Base-by-base conservation (phyloP, 2,329 filamentous ascomycete species). In the Clarireedia homoeocarpa region DNA sequence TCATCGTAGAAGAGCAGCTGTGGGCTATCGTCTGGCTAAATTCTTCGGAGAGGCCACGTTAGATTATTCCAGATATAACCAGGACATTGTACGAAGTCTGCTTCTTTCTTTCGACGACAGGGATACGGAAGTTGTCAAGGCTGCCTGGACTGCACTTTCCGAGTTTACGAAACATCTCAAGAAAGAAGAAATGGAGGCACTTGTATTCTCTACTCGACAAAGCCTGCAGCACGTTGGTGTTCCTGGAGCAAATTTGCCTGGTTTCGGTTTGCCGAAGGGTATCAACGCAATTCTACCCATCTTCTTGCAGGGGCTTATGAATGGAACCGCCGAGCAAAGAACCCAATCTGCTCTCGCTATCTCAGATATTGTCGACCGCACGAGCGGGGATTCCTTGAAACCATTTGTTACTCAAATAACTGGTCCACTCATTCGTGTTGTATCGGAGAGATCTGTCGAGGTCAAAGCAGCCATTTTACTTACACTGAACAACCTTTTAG, bases 331-430 rank as follows among this genome's bases (percentile, higher is more conserved):
- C 15, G 94, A 99, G 5, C 94, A 99, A 74, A 83, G 91, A 70
- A 94, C 90, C 26, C 89, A 95, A 70, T 85, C 94, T 57, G 94
- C 95, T 47, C 78, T 97, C 60, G 94, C 89, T 56, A 95, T 99
- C 64, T 95, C 91, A 2, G 95, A 99, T 69, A 88, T 99, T 63
- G 87, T 97, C 62, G 94, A 97, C 73, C 85, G 94, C 57, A 95
- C 94, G 26, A 92, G 86, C 71, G 83, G 90, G 63, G 86, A 91
- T 58, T 85, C 91, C 20, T 77, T 99, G 60, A 95, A 94, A 72
- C 90, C 91, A 6, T 97, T 95, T 67, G 94, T 99, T 58, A 96
- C 92, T 30, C 91, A 96, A 68, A 96, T 99, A 65, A 97, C 95
- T 5, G 94, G 94, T 69, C 94, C 95, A 23, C 82, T 99, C 53